These are phyloP conservation scores for Phyllosticta citriasiana DNA, from an alignment of 2,329 filamentous ascomycete genomes.

Conservation along the genomic window DNA sequence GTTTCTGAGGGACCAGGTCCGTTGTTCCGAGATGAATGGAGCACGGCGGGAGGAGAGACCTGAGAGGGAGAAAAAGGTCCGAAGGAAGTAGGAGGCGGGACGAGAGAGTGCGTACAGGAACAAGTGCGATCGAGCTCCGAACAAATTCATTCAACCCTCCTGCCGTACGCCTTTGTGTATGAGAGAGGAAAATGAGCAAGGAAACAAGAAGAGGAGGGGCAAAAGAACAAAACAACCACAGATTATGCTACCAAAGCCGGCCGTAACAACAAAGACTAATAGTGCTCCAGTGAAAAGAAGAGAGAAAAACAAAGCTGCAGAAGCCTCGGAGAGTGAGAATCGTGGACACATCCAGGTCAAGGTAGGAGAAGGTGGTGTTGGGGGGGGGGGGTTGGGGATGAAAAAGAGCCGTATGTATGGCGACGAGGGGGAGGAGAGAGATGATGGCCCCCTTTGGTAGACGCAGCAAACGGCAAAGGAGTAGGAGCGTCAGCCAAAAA, in stretches of 20 bases:
- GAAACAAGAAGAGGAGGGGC: neutral
- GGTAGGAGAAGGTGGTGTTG: neutral
- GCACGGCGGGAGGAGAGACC: neutral
- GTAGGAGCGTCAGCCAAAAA: neutral
- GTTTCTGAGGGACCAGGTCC: neutral
- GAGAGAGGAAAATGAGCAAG: neutral
- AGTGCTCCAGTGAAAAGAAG: neutral
- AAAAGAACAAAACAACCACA: conserved; percentile 5
- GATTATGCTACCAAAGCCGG: conserved; percentile 11
- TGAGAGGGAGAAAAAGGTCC: neutral
- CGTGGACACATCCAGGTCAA: conserved; percentile 11
- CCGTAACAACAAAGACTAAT: conserved; percentile 5
- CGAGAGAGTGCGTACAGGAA: neutral
- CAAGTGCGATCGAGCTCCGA: neutral
- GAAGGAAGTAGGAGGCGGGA: neutral
- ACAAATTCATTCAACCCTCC: neutral
- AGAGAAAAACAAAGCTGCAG: conserved; percentile 4
- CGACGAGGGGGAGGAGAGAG: conserved; percentile 4
- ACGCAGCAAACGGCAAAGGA: neutral
- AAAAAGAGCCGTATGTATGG: conserved; percentile 10
- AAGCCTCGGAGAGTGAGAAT: conserved; percentile 3
- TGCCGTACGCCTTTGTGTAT: neutral
- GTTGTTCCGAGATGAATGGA: neutral
- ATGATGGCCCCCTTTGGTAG: neutral
- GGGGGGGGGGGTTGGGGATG: neutral